Conservation (phyloP, 1,139 yeast genomes). For the Eremothecium gossypii region DNA sequence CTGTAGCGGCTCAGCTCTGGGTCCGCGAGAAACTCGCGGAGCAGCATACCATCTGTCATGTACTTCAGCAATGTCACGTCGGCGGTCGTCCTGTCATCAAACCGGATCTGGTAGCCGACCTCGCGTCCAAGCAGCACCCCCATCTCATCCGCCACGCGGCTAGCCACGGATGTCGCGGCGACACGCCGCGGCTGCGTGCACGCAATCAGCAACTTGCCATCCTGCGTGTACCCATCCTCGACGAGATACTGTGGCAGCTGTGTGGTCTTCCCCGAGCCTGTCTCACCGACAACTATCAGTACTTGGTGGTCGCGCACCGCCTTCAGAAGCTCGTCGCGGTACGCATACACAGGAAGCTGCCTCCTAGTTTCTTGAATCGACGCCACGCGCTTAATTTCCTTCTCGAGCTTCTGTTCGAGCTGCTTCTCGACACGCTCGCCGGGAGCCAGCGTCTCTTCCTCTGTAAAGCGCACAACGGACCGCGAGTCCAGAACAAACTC, state of each 20-base stretch:
- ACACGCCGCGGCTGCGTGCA: slow-evolving; percentile 72
- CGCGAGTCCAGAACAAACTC: slow-evolving; percentile 80
- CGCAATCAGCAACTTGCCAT: slow-evolving; percentile 46
- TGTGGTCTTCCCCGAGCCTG: slow-evolving; percentile 96
- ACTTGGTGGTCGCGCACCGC: slow-evolving; percentile 60
- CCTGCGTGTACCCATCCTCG: slow-evolving; percentile 65
- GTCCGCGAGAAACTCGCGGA: slow-evolving; percentile 75
- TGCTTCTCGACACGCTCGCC: slow-evolving; percentile 23
- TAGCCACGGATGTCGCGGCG: slow-evolving; percentile 63
- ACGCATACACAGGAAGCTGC: slow-evolving; percentile 53
- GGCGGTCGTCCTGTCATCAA: slow-evolving; percentile 48
- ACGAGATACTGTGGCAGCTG: slow-evolving; percentile 82
- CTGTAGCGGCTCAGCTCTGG: slow-evolving; percentile 61
- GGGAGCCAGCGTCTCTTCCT: slow-evolving; percentile 36
- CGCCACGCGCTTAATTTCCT: slow-evolving; percentile 36
- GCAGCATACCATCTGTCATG: slow-evolving; percentile 87
- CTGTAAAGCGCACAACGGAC: slow-evolving; percentile 59
- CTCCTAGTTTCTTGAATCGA: slow-evolving; percentile 33
- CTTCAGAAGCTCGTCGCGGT: slow-evolving; percentile 48
- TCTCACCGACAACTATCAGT: slow-evolving; percentile 86
- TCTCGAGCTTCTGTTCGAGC: slow-evolving; percentile 31
- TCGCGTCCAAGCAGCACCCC: slow-evolving; percentile 49
- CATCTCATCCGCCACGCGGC: slow-evolving; percentile 59
- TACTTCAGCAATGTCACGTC: slow-evolving; percentile 54
- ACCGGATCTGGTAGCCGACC: slow-evolving; percentile 61